Conservation (phyloP, 2,329 filamentous ascomycete genomes). For the Fusarium sp. region DNA sequence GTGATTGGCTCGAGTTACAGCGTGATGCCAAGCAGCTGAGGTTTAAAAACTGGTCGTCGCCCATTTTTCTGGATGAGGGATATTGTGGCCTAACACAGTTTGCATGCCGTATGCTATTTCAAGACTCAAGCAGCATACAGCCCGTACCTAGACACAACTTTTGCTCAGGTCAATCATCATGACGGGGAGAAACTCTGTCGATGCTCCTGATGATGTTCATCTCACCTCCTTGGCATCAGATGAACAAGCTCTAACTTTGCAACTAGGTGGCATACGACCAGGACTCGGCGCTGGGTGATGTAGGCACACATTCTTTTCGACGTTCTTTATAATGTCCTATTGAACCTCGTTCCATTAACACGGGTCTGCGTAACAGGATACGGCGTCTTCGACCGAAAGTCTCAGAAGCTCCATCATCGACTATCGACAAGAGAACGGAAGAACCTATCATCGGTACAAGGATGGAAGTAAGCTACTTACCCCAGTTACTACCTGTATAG, state of each 20-base stretch:
- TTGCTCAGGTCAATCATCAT: background rate
- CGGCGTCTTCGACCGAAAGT: background rate
- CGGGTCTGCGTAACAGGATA: background rate
- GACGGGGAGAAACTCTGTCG: background rate
- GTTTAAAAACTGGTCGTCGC: background rate
- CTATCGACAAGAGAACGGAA: background rate
- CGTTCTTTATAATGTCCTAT: background rate
- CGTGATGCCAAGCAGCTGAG: background rate
- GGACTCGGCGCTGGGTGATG: background rate
- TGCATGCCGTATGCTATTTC: background rate
- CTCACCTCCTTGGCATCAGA: background rate
- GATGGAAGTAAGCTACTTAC: background rate
- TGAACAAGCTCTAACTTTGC: background rate
- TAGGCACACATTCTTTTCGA: background rate
- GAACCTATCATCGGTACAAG: background rate
- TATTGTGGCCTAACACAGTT: background rate
- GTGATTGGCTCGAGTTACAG: background rate
- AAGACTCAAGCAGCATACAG: background rate
- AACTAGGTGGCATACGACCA: background rate
- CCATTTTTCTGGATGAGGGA: background rate
- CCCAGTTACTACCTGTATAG: accelerated
- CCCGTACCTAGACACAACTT: background rate
- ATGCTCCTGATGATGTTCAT: background rate
- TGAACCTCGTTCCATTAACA: background rate
- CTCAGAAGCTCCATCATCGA: background rate